These are phyloP conservation scores for Syzygium grande DNA, from an alignment of 345 rosid species.

Conservation along the genomic window DNA sequence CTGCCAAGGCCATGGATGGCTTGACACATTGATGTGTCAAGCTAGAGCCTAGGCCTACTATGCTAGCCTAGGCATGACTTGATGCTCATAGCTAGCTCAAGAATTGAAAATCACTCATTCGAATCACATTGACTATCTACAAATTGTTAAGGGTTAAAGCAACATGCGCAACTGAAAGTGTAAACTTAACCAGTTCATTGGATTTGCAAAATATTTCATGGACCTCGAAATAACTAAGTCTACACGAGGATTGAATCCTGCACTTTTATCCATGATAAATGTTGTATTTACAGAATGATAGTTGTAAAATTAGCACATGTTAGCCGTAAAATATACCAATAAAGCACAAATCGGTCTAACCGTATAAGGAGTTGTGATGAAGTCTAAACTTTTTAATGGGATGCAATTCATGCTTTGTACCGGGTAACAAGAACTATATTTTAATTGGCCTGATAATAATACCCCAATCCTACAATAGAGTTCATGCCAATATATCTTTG, in stretches of 20 bases:
- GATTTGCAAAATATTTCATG: not conserved
- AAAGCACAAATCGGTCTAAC: too few species aligned
- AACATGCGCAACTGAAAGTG: not conserved
- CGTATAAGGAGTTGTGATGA: too few species aligned
- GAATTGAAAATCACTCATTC: not conserved
- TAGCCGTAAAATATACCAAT: too few species aligned
- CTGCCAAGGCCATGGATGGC: not conserved
- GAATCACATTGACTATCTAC: not conserved
- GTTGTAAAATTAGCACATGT: too few species aligned
- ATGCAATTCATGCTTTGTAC: too few species aligned
- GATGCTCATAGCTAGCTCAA: not conserved
- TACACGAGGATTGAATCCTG: not conserved
- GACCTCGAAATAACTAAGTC: not conserved
- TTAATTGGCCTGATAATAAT: too few species aligned
- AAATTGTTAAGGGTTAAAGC: not conserved
- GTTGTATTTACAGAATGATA: too few species aligned
- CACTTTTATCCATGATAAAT: too few species aligned
- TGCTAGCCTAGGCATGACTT: not conserved
- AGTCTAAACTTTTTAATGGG: too few species aligned
- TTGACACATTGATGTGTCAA: not conserved
- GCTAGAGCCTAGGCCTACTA: not conserved
- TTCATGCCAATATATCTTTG: not conserved
- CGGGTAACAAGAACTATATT: too few species aligned
- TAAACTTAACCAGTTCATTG: not conserved
- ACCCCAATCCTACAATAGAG: not conserved